Evolutionary conservation across 441 rosid species (phyloP).

Genomic region (Mallotus japonicus): DNA sequence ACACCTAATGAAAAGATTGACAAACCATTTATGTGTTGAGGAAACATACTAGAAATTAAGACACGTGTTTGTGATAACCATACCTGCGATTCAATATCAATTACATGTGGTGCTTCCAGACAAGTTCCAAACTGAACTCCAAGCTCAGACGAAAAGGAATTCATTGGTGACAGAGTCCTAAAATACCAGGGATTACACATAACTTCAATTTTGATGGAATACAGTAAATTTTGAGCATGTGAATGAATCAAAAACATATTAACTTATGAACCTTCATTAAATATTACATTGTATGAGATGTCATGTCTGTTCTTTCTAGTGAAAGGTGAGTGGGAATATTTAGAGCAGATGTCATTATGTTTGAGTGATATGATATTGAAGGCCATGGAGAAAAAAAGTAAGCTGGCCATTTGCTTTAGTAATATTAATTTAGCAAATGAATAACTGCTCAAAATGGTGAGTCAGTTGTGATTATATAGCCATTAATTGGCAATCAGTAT

Average conservation of each 20-base stretch:
- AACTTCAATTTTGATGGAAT: conserved; percentile 21
- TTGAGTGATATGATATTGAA: background rate
- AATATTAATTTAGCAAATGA: background rate
- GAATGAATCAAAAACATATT: background rate
- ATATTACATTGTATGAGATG: background rate
- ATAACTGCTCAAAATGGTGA: background rate
- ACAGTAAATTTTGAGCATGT: conserved; percentile 13
- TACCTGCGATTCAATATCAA: conserved; percentile 84
- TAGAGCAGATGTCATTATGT: background rate
- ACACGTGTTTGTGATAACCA: conserved; percentile 19
- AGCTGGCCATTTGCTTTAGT: background rate
- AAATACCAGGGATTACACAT: conserved; percentile 23
- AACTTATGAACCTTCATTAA: background rate
- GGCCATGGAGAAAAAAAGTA: background rate
- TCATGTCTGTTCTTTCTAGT: background rate
- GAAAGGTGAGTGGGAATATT: background rate
- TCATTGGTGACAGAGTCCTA: conserved; percentile 93
- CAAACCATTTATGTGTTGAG: conserved; percentile 20
- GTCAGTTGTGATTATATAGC: background rate
- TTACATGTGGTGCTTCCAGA: conserved; percentile 98
- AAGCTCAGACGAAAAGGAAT: conserved; percentile 93
- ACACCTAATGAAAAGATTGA: conserved; percentile 55
- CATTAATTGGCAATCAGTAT: background rate
- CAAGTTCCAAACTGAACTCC: conserved; percentile 91
- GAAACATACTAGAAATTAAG: conserved; percentile 18